Conservation (phyloP, 176 grass and related monocot genomes). For the Tillandsia fasciculata region DNA sequence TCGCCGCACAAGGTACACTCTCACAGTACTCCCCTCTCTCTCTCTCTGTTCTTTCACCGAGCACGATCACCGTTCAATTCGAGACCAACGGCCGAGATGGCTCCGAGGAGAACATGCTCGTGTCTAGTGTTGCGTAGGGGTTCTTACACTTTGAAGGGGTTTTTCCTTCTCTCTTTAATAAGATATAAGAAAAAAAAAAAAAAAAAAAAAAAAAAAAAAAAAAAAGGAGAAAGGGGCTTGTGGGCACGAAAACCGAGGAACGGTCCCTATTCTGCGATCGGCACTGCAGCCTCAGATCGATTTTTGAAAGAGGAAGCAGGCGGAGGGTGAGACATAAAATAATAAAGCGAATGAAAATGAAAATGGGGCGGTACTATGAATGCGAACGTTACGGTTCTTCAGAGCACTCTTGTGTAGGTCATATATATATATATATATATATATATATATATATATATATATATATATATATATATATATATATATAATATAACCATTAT, state of each 20-base stretch:
- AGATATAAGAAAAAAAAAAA: not conserved
- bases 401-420: too few relatives aligned
- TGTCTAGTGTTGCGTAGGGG: not conserved
- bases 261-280: conserved; percentile 11
- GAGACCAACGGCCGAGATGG: conserved; percentile 3
- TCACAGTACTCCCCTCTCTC: too few relatives aligned
- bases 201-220: too few relatives aligned
- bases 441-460: too few relatives aligned
- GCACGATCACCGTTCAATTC: not conserved
- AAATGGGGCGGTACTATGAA: too few relatives aligned
- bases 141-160: not conserved
- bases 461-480: too few relatives aligned
- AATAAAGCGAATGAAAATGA: too few relatives aligned
- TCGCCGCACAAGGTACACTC: too few relatives aligned
- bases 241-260: conserved; percentile 28
- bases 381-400: too few relatives aligned
- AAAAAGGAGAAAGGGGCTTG: not conserved
- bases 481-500: too few relatives aligned
- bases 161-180: not conserved
- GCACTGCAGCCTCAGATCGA: not conserved
- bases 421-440: too few relatives aligned
- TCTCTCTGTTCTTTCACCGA: not conserved
- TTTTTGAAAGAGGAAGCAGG: not conserved
- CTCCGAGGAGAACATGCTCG: not conserved
- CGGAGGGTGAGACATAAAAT: too few relatives aligned